Conservation (phyloP, 2,329 filamentous ascomycete species). For the Alternaria conjuncta region DNA sequence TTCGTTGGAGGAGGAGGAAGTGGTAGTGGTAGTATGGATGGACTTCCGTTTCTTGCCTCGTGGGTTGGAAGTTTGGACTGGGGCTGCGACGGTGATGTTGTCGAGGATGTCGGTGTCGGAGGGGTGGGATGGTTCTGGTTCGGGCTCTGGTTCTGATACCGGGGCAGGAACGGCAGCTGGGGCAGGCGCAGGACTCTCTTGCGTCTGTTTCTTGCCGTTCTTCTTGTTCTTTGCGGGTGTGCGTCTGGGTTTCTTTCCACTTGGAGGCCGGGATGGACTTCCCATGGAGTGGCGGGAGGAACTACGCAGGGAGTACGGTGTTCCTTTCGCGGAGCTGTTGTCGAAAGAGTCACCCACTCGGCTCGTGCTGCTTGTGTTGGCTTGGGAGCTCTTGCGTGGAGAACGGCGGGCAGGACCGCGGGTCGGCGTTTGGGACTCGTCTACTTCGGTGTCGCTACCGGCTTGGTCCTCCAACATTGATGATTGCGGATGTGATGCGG, state of each 20-base stretch:
- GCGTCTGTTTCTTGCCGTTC: slow-evolving; percentile 7
- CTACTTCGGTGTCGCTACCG: slow-evolving; percentile 29
- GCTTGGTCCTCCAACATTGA: slow-evolving; percentile 2
- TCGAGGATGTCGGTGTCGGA: slow-evolving; percentile 47
- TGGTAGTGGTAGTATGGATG: too few species aligned
- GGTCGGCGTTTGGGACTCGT: slow-evolving; percentile 24
- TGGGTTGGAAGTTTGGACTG: slow-evolving; percentile 4
- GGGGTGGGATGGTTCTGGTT: neutral
- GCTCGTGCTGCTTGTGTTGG: slow-evolving; percentile 34
- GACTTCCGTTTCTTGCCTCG: slow-evolving; percentile 30
- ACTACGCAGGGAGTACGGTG: slow-evolving; percentile 31
- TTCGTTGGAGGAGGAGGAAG: neutral
- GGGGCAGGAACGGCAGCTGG: neutral
- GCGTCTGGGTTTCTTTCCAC: slow-evolving; percentile 34
- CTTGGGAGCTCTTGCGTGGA: slow-evolving; percentile 10
- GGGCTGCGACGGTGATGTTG: slow-evolving; percentile 49
- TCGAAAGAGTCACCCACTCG: slow-evolving; percentile 48
- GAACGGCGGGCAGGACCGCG: neutral
- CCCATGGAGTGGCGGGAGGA: slow-evolving; percentile 34
- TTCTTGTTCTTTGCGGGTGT: slow-evolving; percentile 13
- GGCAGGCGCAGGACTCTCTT: neutral
- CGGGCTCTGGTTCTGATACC: neutral
- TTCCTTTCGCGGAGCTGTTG: slow-evolving; percentile 22
- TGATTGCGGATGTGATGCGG: slow-evolving; percentile 22
- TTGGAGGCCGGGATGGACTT: slow-evolving; percentile 25